Evolutionary conservation across 1,284 basidiomycete species (phyloP).

Genomic region (Papiliotrema fonsecae): DNA sequence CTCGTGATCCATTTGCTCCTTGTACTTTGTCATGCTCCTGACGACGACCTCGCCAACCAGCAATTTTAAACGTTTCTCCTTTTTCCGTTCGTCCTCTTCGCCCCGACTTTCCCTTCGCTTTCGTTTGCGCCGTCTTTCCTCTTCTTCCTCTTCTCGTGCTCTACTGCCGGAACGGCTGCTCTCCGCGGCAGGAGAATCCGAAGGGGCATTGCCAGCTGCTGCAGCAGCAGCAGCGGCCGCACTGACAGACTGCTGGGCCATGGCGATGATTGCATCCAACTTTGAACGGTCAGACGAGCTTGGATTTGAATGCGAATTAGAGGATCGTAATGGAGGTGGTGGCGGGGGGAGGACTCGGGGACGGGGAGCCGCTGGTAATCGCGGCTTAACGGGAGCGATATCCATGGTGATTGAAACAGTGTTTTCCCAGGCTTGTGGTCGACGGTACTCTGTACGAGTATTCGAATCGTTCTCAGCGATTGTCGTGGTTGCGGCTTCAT

Average conservation of each 20-base stretch:
- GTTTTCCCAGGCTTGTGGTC: constrained; percentile 37
- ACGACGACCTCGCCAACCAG: constrained; percentile 87
- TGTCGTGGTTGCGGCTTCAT: constrained; percentile 41
- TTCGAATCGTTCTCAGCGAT: constrained; percentile 33
- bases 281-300: constrained; percentile 26
- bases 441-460: constrained; percentile 14
- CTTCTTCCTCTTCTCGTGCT: constrained; percentile 10
- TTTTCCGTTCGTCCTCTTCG: constrained; percentile 50
- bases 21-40: constrained; percentile 83
- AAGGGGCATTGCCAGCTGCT: constrained; percentile 18
- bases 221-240: constrained; percentile 46
- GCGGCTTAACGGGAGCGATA: constrained; percentile 29
- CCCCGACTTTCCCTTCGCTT: constrained; percentile 35
- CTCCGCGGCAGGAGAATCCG: constrained; percentile 33
- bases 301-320: constrained; percentile 7
- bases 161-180: constrained; percentile 22
- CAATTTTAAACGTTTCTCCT: constrained; percentile 77
- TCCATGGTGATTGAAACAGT: constrained; percentile 23
- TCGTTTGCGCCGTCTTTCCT: constrained; percentile 35
- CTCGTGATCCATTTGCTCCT: constrained; percentile 72
- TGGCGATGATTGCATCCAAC: constrained; percentile 48
- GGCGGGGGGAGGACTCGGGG: constrained; percentile 25
- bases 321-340: constrained; percentile 17
- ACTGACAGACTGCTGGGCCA: constrained; percentile 45
- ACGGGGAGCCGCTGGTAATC: constrained; percentile 18